These are phyloP conservation scores for sweet orange (Citrus sinensis) DNA, from an alignment of 345 rosid genomes.

Conservation along the genomic window DNA sequence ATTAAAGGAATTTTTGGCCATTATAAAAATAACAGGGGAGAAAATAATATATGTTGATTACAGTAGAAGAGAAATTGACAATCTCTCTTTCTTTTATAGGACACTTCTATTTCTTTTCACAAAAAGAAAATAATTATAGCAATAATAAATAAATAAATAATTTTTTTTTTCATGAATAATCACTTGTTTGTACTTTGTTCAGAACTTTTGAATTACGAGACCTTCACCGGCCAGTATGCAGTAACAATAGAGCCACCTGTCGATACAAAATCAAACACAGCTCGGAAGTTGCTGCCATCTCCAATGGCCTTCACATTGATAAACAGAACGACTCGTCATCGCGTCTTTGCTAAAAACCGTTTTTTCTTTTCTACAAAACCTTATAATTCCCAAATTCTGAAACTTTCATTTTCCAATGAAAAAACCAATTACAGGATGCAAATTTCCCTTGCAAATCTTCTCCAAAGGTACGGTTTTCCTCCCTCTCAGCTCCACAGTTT, in stretches of 20 bases:
- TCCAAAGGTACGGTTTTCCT: constrained; percentile 67
- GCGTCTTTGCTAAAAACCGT: neutral
- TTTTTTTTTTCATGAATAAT: no score
- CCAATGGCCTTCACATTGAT: neutral
- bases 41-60: no score
- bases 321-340: neutral
- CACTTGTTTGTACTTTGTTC: no score
- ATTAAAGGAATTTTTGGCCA: fast-evolving
- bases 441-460: constrained; percentile 54
- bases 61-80: fast-evolving
- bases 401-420: constrained; percentile 14
- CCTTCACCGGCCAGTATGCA: neutral
- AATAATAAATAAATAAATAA: no score
- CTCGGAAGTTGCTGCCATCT: neutral
- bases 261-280: no score
- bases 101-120: no score
- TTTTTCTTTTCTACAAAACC: constrained; percentile 19
- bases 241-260: neutral
- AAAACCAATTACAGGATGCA: constrained; percentile 38
- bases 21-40: no score
- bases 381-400: neutral
- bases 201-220: no score
- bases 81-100: no score
- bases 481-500: constrained; percentile 47
- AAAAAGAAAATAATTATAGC: no score